Evolutionary conservation across 257 asterid species (phyloP).

Genomic region (Solanum megistacrolobum): DNA sequence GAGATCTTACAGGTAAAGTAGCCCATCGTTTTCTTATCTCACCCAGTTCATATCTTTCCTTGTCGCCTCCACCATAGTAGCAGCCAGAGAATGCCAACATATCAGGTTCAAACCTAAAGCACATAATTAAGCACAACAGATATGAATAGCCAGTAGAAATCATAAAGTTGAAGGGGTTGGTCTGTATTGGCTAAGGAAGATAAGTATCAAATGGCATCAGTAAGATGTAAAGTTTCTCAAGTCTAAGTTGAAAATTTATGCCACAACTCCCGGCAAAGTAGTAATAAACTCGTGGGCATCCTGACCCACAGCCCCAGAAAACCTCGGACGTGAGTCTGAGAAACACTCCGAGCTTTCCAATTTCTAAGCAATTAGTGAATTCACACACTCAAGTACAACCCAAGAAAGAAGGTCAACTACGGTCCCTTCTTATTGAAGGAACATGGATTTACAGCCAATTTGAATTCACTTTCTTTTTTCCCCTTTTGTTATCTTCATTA

Average conservation of each 20-base stretch:
- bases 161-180: not conserved
- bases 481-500: not conserved
- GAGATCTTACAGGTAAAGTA: conserved; percentile 36
- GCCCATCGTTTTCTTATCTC: conserved; percentile 49
- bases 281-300: not conserved
- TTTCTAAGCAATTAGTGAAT: not conserved
- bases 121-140: not conserved
- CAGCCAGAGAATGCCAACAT: conserved; percentile 53
- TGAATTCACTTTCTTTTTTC: not conserved
- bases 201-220: not conserved
- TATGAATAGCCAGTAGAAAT: not conserved
- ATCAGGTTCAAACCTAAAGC: conserved; percentile 43
- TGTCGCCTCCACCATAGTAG: conserved; percentile 46
- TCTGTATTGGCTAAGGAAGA: not conserved
- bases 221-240: not conserved
- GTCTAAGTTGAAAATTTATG: not conserved
- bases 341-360: not conserved
- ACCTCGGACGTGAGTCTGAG: not conserved
- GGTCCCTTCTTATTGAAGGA: not conserved
- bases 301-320: not conserved
- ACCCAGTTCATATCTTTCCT: conserved; percentile 33
- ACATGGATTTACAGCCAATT: not conserved
- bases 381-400: not conserved
- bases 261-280: not conserved
- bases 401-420: not conserved